Evolutionary conservation across 306 rosid genomes (phyloP).

Genomic region (Leucaena leucocephala): DNA sequence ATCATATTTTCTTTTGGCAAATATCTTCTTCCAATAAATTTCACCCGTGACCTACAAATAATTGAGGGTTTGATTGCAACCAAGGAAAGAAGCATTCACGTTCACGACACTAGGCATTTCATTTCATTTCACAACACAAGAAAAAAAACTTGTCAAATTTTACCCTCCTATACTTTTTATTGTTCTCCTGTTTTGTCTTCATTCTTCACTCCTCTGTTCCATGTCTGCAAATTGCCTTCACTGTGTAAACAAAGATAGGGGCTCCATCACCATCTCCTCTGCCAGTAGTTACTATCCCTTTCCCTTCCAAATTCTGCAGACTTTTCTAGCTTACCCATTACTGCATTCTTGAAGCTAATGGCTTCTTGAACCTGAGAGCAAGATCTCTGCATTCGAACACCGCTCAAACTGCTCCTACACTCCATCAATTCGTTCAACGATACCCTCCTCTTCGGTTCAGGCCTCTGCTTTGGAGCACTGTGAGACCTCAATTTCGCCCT

Average conservation of each 20-base stretch:
- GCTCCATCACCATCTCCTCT: constrained; percentile 45
- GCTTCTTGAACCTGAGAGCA: constrained; percentile 81
- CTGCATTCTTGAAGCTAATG: constrained; percentile 75
- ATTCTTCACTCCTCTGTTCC: constrained; percentile 14
- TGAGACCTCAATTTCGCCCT: constrained; percentile 89
- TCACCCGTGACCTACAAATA: background rate
- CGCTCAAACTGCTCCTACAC: constrained; percentile 76
- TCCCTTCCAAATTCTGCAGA: constrained; percentile 51
- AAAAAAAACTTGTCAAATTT: constrained; percentile 26
- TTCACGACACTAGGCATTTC: background rate
- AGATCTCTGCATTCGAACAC: constrained; percentile 80
- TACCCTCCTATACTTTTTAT: constrained; percentile 1
- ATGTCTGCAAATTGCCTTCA: constrained; percentile 17
- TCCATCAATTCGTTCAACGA: constrained; percentile 72
- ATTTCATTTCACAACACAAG: constrained; percentile 5
- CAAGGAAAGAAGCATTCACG: constrained; percentile 1
- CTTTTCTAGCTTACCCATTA: constrained; percentile 72
- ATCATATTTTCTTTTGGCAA: background rate
- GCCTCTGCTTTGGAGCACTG: constrained; percentile 91
- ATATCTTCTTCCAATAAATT: background rate
- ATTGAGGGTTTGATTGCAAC: constrained; percentile 9
- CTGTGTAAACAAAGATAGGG: constrained; percentile 17
- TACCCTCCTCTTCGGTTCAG: constrained; percentile 69
- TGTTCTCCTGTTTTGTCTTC: constrained; percentile 25
- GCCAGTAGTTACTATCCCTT: constrained; percentile 39